Percentiles rank a stretch among this genome's conserved stretches.
phyloP scores from a whole-genome alignment of 306 rosid genomes.

The Sindora glabra region DNA sequence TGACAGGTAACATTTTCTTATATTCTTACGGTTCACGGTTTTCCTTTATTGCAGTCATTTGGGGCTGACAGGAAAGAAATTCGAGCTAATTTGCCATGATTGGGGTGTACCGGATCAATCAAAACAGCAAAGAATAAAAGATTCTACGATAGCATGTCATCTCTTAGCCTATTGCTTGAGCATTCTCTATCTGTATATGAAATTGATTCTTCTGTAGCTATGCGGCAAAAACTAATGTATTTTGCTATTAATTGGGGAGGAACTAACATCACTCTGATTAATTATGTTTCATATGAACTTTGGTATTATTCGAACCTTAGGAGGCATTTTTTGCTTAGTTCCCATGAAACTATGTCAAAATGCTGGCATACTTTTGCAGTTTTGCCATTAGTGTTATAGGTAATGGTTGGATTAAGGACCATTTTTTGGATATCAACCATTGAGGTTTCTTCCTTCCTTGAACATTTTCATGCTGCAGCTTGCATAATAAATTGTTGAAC shows the following conservation, averaged over 20 bases:
- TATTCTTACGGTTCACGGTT: background rate
- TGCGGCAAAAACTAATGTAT: constrained; percentile 17
- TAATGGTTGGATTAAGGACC: background rate
- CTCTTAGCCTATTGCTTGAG: constrained; percentile 18
- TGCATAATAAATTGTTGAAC: background rate
- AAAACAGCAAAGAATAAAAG: constrained; percentile 32
- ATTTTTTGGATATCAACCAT: background rate
- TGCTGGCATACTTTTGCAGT: constrained; percentile 5
- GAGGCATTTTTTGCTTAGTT: constrained; percentile 14
- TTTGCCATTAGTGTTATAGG: constrained; percentile 2
- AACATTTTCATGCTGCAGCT: background rate
- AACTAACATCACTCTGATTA: constrained; percentile 20
- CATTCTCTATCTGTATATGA: constrained; percentile 27
- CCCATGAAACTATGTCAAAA: background rate
- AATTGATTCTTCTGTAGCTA: constrained; percentile 28
- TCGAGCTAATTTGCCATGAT: constrained; percentile 55
- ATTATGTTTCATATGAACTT: background rate
- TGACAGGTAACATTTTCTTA: no score
- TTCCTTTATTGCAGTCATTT: constrained; percentile 45
- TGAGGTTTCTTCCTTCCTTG: background rate
- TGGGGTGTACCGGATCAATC: constrained; percentile 10
- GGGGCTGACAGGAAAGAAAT: constrained; percentile 85
- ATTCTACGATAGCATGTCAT: constrained; percentile 16
- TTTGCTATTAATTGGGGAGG: constrained; percentile 31
- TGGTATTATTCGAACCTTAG: constrained; percentile 10